These are phyloP conservation scores for Onygenales sp. DNA, from an alignment of 2,329 filamentous ascomycete species.

Conservation along the genomic window DNA sequence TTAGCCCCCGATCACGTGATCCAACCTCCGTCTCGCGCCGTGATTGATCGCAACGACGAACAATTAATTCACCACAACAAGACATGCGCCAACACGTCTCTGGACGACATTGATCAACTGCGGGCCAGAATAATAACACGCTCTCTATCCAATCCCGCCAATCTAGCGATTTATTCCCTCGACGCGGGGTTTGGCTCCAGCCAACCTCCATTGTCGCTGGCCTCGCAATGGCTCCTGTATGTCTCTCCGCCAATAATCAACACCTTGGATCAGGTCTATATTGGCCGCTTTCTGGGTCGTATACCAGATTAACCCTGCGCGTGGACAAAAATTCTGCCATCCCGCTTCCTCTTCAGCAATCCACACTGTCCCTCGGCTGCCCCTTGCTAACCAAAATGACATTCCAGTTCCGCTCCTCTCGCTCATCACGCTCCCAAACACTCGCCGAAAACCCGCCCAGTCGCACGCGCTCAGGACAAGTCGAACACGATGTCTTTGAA, in stretches of 20 bases:
- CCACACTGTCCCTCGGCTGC: too few species aligned
- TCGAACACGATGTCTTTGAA: conserved; percentile 58
- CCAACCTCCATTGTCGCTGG: background rate
- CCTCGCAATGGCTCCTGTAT: background rate
- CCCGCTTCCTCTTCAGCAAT: background rate
- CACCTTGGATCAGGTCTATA: background rate
- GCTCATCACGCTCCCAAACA: conserved; percentile 43
- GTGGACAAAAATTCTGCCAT: background rate
- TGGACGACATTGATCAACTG: background rate
- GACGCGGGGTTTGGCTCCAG: background rate
- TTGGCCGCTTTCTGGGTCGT: background rate
- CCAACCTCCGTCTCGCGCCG: background rate
- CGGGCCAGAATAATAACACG: background rate
- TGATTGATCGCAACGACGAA: background rate
- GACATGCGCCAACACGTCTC: background rate
- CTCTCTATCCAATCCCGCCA: background rate
- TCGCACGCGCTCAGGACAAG: conserved; percentile 36
- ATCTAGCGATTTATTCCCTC: background rate
- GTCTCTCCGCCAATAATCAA: background rate
- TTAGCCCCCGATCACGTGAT: background rate
- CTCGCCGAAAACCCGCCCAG: conserved; percentile 39
- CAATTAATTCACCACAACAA: background rate
- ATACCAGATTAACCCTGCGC: background rate
- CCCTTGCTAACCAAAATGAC: background rate
- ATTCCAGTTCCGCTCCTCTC: conserved; percentile 45